A percentile compares a stretch with the other conserved stretches of the same genome.
phyloP scores from a whole-genome alignment of 2,329 filamentous ascomycete genomes.

The Ascochyta pisi region DNA sequence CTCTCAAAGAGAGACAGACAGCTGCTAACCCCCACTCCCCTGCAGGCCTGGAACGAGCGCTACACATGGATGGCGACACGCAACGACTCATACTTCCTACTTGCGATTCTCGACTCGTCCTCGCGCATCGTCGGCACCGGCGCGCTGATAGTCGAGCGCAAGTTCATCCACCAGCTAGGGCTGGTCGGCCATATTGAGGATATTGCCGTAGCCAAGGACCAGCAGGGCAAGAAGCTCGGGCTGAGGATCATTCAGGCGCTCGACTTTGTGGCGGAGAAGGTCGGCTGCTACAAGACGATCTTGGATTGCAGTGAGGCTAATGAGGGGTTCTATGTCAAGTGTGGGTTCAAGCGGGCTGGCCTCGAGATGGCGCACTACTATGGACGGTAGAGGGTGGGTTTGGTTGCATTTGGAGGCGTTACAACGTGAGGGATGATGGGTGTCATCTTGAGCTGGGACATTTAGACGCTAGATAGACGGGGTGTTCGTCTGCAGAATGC shows the following conservation, averaged over 20 bases:
- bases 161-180: conserved; percentile 85
- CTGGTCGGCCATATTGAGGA: conserved; percentile 96
- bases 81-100: conserved; percentile 81
- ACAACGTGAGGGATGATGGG: neutral
- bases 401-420: conserved; percentile 12
- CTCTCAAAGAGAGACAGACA: too few species aligned
- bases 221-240: conserved; percentile 97
- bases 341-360: conserved; percentile 89
- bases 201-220: conserved; percentile 91
- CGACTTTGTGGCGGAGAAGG: conserved; percentile 83
- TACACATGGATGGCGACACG: conserved; percentile 81
- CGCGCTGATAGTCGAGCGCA: conserved; percentile 88
- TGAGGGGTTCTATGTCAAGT: conserved; percentile 98
- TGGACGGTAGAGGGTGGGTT: conserved; percentile 27
- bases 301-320: conserved; percentile 96
- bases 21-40: too few species aligned
- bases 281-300: conserved; percentile 97
- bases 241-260: conserved; percentile 92
- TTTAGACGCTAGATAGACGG: conserved; percentile 1
- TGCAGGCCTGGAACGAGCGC: conserved; percentile 69
- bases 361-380: conserved; percentile 98
- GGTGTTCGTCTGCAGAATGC: neutral
- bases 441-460: neutral
- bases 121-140: conserved; percentile 85
- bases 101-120: conserved; percentile 80